These are phyloP conservation scores for Tilletia horrida DNA, from an alignment of 1,284 basidiomycete species.

Conservation along the genomic window DNA sequence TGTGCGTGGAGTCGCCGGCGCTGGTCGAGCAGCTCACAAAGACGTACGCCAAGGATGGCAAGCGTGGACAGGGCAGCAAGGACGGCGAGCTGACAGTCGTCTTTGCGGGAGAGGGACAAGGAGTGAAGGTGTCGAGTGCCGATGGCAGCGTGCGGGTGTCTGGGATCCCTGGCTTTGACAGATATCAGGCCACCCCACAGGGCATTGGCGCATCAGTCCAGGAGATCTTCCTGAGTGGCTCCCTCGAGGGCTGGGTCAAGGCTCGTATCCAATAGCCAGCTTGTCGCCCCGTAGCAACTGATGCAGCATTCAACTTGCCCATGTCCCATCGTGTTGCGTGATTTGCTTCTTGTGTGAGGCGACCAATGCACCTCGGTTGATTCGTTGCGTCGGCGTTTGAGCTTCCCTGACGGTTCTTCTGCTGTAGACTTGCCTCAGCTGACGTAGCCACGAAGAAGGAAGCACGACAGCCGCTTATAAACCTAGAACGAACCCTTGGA, in stretches of 20 bases:
- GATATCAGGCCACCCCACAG: slow-evolving; percentile 21
- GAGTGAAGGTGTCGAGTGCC: slow-evolving; percentile 8
- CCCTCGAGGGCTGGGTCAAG: slow-evolving; percentile 52
- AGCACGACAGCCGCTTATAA: too few relatives aligned
- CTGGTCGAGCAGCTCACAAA: slow-evolving; percentile 80
- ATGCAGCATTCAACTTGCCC: not conserved
- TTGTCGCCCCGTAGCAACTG: too few relatives aligned
- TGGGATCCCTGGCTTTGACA: not conserved
- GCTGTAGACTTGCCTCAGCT: too few relatives aligned
- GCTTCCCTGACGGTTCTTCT: too few relatives aligned
- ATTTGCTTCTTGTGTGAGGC: too few relatives aligned
- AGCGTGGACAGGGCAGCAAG: slow-evolving; percentile 61
- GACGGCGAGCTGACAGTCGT: slow-evolving; percentile 44
- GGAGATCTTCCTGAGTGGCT: slow-evolving; percentile 53
- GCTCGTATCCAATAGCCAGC: slow-evolving; percentile 27
- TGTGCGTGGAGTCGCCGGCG: slow-evolving; percentile 87
- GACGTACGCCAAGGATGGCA: slow-evolving; percentile 69
- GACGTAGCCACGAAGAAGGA: too few relatives aligned
- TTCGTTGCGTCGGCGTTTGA: too few relatives aligned
- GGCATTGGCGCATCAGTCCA: slow-evolving; percentile 52
- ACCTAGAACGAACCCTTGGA: too few relatives aligned
- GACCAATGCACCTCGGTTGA: too few relatives aligned
- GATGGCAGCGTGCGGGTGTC: slow-evolving; percentile 6
- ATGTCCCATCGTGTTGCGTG: too few relatives aligned
- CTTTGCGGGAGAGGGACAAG: slow-evolving; percentile 22